Evolutionary conservation across 1,139 yeast species (phyloP).

Genomic region (Lipomyces yarrowii): DNA sequence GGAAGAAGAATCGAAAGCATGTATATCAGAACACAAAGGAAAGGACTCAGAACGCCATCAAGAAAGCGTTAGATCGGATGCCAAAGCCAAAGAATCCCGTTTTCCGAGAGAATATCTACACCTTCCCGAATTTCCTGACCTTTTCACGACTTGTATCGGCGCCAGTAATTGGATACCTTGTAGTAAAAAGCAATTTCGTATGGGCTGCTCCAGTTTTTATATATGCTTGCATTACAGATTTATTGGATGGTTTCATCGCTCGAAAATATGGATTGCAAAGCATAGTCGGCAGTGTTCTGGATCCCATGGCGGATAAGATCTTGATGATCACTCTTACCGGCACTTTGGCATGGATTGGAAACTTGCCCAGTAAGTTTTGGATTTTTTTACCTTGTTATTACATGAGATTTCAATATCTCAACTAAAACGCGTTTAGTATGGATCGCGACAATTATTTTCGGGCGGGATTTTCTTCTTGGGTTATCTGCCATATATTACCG

Average conservation of each 20-base stretch:
- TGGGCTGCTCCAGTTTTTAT: conserved; percentile 73
- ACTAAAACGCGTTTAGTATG: conserved; percentile 40
- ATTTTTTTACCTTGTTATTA: too few species aligned
- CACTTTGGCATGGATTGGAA: conserved; percentile 68
- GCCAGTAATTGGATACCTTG: conserved; percentile 80
- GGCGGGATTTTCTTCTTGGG: conserved; percentile 79
- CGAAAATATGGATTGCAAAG: conserved; percentile 75
- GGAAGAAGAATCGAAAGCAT: conserved; percentile 14
- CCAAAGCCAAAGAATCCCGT: conserved; percentile 19
- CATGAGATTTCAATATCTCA: background rate
- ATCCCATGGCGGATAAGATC: conserved; percentile 93
- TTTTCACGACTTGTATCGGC: conserved; percentile 75
- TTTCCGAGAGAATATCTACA: conserved; percentile 62
- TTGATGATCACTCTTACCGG: conserved; percentile 85
- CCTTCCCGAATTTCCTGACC: conserved; percentile 84
- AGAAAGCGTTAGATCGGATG: conserved; percentile 16
- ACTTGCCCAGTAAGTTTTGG: conserved; percentile 42
- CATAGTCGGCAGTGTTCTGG: conserved; percentile 85
- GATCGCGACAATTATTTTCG: conserved; percentile 79
- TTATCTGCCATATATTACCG: conserved; percentile 76
- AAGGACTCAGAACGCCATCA: conserved; percentile 14
- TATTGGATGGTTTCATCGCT: conserved; percentile 89
- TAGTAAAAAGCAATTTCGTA: conserved; percentile 52
- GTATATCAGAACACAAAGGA: conserved; percentile 13
- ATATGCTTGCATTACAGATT: conserved; percentile 88